phyloP scores from a whole-genome alignment of 345 rosid genomes.

The Dipteronia sinensis region DNA sequence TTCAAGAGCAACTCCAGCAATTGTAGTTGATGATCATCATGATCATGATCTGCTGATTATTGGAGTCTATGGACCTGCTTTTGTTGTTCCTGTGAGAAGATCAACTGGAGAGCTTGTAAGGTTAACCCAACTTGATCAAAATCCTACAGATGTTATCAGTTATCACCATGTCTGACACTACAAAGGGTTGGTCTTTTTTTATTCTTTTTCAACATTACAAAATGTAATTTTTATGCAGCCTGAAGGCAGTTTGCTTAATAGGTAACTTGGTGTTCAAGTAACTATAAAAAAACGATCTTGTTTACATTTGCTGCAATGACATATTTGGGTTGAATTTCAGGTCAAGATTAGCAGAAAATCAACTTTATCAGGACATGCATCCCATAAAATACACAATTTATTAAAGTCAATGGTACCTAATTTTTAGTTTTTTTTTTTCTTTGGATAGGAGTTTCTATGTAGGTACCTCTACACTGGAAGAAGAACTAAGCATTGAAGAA shows the following conservation, averaged over 20 bases:
- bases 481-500: not conserved
- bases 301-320: no score
- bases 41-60: not conserved
- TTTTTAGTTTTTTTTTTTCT: no score
- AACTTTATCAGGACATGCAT: no score
- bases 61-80: not conserved
- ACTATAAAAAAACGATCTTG: no score
- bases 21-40: not conserved
- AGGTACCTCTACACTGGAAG: not conserved
- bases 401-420: no score
- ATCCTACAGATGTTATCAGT: not conserved
- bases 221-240: no score
- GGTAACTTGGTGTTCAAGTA: no score
- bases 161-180: not conserved
- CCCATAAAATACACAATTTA: no score
- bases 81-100: not conserved
- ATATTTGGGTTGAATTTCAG: no score
- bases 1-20: not conserved
- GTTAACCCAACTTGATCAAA: not conserved
- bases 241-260: no score
- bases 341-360: no score
- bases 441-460: not conserved
- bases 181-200: not conserved
- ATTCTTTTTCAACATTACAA: no score
- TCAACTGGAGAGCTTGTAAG: not conserved